Conservation (phyloP, 2,329 filamentous ascomycete genomes). For the Escovopsis weberi region DNA sequence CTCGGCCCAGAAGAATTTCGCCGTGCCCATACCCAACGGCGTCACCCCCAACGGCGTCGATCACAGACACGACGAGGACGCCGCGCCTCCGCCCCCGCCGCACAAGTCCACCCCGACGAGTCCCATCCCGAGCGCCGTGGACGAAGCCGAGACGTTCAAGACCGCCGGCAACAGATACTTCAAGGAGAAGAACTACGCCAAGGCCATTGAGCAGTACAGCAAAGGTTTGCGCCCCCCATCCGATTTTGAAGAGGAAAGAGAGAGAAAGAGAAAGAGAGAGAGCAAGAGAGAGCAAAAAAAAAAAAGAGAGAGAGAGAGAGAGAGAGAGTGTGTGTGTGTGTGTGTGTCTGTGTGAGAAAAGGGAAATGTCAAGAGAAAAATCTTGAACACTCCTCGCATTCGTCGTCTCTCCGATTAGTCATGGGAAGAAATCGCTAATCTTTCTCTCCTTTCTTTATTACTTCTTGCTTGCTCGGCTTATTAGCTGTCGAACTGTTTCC, state of each 20-base stretch:
- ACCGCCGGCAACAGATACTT: constrained; percentile 90
- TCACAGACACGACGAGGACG: constrained; percentile 28
- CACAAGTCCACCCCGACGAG: constrained; percentile 52
- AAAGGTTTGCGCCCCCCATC: constrained; percentile 71
- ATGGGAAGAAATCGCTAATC: constrained; percentile 1
- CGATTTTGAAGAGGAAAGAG: too few relatives aligned
- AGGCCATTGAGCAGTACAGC: constrained; percentile 84
- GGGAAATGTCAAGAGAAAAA: too few relatives aligned
- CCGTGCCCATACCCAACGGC: constrained; percentile 37
- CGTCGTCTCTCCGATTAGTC: neutral
- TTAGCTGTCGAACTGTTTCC: constrained; percentile 80
- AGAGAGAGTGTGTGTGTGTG: too few relatives aligned
- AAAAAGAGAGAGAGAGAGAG: too few relatives aligned
- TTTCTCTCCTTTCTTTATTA: neutral
- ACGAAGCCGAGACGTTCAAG: constrained; percentile 87
- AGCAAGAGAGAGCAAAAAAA: too few relatives aligned
- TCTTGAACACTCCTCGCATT: neutral
- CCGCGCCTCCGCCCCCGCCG: constrained; percentile 52
- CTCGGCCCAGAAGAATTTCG: constrained; percentile 29
- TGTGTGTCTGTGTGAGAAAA: too few relatives aligned
- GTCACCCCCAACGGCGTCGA: too few relatives aligned
- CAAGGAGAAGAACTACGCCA: constrained; percentile 80
- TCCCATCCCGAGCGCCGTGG: constrained; percentile 37
- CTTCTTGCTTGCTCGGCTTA: neutral
- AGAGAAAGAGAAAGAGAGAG: too few relatives aligned